Conservation (phyloP, 768 basidiomycete genomes). For the Leccinum truebloodii region DNA sequence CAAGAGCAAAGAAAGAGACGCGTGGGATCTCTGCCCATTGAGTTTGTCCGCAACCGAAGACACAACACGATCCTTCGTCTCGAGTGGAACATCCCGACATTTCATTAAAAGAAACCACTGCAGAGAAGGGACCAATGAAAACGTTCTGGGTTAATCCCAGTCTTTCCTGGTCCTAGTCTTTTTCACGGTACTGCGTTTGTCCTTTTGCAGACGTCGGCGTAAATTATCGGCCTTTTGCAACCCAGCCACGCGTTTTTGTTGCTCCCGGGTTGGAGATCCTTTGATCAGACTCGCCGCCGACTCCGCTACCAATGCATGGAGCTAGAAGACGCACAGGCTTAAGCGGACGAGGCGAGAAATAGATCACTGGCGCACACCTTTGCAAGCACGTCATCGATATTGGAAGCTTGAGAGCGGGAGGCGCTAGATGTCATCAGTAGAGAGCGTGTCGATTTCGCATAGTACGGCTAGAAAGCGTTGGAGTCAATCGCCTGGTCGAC, state of each 20-base stretch:
- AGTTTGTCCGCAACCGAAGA: not conserved
- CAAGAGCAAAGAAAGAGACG: not conserved
- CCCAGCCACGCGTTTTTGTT: slow-evolving; percentile 26
- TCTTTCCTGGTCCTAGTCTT: slow-evolving; percentile 28
- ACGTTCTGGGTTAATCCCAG: slow-evolving; percentile 23
- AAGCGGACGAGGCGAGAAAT: not conserved
- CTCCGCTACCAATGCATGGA: slow-evolving; percentile 27
- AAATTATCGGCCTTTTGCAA: slow-evolving; percentile 23
- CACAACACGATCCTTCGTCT: not conserved
- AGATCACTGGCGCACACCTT: slow-evolving; percentile 46
- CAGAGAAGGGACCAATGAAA: not conserved
- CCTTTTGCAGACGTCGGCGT: slow-evolving; percentile 29
- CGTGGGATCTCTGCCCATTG: not conserved
- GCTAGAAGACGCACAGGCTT: slow-evolving; percentile 13
- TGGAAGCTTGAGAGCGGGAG: slow-evolving; percentile 77
- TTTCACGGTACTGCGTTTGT: slow-evolving; percentile 27
- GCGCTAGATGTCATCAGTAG: slow-evolving; percentile 68
- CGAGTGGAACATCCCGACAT: not conserved
- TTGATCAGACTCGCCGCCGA: slow-evolving; percentile 27
- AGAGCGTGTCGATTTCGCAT: slow-evolving; percentile 65
- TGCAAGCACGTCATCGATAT: slow-evolving; percentile 67
- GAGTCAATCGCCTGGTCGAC: not conserved
- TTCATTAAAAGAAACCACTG: not conserved
- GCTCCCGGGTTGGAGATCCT: slow-evolving; percentile 25
- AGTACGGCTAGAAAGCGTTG: slow-evolving; percentile 49